Conservation (phyloP, 305 asterid species). For the Euphrasia arctica region DNA sequence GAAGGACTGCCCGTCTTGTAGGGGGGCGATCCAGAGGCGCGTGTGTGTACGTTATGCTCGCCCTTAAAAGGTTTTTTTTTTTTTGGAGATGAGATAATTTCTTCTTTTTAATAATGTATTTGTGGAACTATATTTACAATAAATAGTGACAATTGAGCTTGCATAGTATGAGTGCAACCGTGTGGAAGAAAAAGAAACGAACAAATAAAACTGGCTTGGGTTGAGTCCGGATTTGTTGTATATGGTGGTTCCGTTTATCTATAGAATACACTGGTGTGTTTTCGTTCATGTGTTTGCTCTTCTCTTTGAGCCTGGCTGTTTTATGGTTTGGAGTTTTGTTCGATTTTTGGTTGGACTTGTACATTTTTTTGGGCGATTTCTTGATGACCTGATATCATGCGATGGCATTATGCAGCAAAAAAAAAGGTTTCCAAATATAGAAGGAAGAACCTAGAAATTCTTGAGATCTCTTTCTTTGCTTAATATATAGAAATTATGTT, state of each 20-base stretch:
- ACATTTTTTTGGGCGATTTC: no score
- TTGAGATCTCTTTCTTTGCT: neutral
- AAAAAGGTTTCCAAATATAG: no score
- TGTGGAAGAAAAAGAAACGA: neutral
- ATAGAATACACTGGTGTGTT: constrained; percentile 30
- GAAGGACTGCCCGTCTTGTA: constrained; percentile 95
- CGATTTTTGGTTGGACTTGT: neutral
- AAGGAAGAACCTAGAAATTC: no score
- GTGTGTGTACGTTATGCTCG: constrained; percentile 66
- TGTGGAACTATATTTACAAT: constrained; percentile 36
- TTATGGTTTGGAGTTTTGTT: neutral
- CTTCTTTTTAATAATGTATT: constrained; percentile 32
- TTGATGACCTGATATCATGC: no score
- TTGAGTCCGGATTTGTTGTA: constrained; percentile 42
- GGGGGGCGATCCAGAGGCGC: constrained; percentile 79
- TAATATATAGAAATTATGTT: no score
- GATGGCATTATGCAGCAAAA: no score
- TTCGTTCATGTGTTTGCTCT: constrained; percentile 22
- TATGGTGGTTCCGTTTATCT: constrained; percentile 37
- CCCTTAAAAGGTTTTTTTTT: neutral
- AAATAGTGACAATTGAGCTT: constrained; percentile 39
- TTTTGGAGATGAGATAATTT: neutral
- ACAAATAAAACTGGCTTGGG: constrained; percentile 15
- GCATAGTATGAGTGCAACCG: constrained; percentile 28
- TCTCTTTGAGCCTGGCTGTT: neutral